Conservation (phyloP, 2,329 filamentous ascomycete species). For the Aspergillus chevalieri region DNA sequence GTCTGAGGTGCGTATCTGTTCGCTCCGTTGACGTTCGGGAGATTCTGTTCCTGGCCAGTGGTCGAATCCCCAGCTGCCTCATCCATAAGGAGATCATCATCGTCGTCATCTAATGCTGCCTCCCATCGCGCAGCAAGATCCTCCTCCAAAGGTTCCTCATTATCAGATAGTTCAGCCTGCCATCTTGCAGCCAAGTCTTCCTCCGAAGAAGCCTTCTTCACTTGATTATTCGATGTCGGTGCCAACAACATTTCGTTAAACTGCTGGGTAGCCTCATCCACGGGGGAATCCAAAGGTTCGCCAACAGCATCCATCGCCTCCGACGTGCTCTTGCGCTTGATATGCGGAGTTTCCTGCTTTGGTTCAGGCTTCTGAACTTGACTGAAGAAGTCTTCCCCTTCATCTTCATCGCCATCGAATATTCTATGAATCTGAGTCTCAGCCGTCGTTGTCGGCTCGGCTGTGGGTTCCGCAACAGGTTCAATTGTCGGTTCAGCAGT, state of each 20-base stretch:
- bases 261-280: constrained; percentile 21
- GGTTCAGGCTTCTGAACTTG: constrained; percentile 13
- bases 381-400: constrained; percentile 34
- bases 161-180: constrained; percentile 61
- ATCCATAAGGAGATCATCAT: constrained; percentile 81
- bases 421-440: constrained; percentile 21
- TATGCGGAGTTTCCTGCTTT: constrained; percentile 12
- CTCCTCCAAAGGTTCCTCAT: constrained; percentile 51
- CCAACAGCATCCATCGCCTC: constrained; percentile 56
- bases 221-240: constrained; percentile 13
- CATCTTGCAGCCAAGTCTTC: constrained; percentile 74
- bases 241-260: constrained; percentile 19
- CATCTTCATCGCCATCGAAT: constrained; percentile 35
- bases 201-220: constrained; percentile 24
- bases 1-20: constrained; percentile 5
- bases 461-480: constrained; percentile 18
- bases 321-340: constrained; percentile 66
- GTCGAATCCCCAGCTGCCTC: constrained; percentile 28
- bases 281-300: constrained; percentile 22
- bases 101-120: constrained; percentile 55
- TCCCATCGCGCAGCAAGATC: constrained; percentile 66
- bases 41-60: constrained; percentile 13
- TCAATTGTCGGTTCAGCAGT: constrained; percentile 6
- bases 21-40: constrained; percentile 19
- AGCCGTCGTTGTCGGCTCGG: constrained; percentile 20